phyloP scores from a whole-genome alignment of 192 early-diverging fungal genomes.

The Podila horticola region DNA sequence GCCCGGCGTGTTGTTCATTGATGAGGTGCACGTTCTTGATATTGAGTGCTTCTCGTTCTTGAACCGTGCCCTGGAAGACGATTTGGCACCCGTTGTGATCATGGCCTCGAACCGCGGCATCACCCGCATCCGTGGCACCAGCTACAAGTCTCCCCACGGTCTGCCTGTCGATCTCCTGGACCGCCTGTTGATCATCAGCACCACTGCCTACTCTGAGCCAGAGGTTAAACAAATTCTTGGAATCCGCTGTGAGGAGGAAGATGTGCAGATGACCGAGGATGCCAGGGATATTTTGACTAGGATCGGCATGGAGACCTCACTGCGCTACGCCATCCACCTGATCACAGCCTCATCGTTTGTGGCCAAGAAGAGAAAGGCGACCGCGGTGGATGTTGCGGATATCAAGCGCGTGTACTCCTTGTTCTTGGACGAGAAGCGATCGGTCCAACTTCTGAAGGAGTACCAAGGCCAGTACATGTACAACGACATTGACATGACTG shows the following conservation, averaged over 20 bases:
- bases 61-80: conserved; percentile 96
- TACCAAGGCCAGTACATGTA: conserved; percentile 96
- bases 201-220: conserved; percentile 83
- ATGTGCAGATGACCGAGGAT: conserved; percentile 91
- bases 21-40: conserved; percentile 99
- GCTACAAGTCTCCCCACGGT: conserved; percentile 96
- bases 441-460: conserved; percentile 94
- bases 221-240: conserved; percentile 90
- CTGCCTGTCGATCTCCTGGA: conserved; percentile 97
- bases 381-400: conserved; percentile 92
- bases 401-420: conserved; percentile 94
- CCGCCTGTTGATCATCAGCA: conserved; percentile 94
- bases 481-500: conserved; percentile 66
- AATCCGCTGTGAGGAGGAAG: conserved; percentile 94
- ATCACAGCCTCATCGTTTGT: conserved; percentile 96
- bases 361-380: conserved; percentile 89
- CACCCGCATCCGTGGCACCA: conserved; percentile 94
- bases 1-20: conserved; percentile 97
- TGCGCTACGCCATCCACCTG: conserved; percentile 95
- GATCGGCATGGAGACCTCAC: conserved; percentile 92
- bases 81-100: conserved; percentile 97
- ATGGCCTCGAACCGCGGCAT: conserved; percentile 99
- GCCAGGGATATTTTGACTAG: conserved; percentile 86
- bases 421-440: conserved; percentile 96
- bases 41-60: conserved; percentile 99